Base-by-base conservation (phyloP, 305 asterid genomes). In the Ilex paraguariensis region DNA sequence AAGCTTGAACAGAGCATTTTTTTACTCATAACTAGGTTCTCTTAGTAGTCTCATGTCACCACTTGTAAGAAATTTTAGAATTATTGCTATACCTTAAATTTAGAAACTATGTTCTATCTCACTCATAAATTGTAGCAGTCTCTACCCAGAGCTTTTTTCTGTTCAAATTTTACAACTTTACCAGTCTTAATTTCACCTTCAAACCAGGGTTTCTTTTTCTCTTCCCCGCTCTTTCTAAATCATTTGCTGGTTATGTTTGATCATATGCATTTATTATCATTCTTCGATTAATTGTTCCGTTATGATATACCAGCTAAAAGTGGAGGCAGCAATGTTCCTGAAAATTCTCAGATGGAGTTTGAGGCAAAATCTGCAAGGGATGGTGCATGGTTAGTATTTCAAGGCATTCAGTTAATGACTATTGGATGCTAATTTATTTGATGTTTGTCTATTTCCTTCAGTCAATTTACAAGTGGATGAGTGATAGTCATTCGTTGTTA, bases 351-450 rank as follows among this genome's bases (percentile, higher is more conserved):
- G 68, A 79, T 90, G 97, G 99, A 93, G 76, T 93, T 86, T 73
- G 98, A 89, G 85, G 97, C 97, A 58, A 90, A 85, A 78, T 93
- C 99, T 67, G 92, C 97, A 42, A 82, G 99, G 70, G 99, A 93
- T 77, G 99, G 99, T 72, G 97, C 97, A 79, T 93, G 99, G 99
- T 90, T 71, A 56, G 91, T 77, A 68, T 59, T 72, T 71, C 39
- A 3, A 3, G 56, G 15, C 64, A 30, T 59, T 16, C 51, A 39
- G 64, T 44, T 65, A 12, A 54, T 31, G 62, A n/a, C 48, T 54
- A 58, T 50, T 49, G 4, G 13, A 54, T 54, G 11, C 57, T 54
- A 3, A 15, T 54, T 21, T 54, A 8, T 15, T 6, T 54, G 31
- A 17, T 15, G 11, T 54, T 15, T 8, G 13, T 4, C 31, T 10